These are phyloP conservation scores for Neonectria coccinea DNA, from an alignment of 2,329 filamentous ascomycete species.

Conservation along the genomic window DNA sequence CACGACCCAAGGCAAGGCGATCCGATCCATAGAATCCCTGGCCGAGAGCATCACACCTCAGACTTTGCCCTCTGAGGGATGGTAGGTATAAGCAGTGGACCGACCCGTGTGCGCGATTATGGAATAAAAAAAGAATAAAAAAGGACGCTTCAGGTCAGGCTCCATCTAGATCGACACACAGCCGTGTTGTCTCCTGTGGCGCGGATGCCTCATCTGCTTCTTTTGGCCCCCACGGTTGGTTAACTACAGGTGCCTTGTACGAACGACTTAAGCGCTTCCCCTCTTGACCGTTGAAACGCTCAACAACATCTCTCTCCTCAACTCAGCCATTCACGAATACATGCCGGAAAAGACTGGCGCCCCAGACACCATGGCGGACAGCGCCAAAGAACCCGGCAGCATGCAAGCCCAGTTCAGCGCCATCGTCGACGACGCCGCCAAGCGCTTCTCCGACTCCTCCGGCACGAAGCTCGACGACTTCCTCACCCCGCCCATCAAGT, in stretches of 20 bases:
- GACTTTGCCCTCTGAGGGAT: background rate
- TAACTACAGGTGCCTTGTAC: background rate
- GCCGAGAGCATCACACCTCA: background rate
- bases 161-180: background rate
- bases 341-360: background rate
- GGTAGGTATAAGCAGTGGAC: background rate
- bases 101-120: background rate
- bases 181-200: background rate
- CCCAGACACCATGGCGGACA: slow-evolving; percentile 8
- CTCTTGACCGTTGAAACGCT: background rate
- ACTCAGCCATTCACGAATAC: background rate
- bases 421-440: slow-evolving; percentile 52
- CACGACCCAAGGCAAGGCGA: slow-evolving; percentile 6
- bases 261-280: background rate
- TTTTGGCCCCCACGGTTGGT: slow-evolving; percentile 2
- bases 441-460: slow-evolving; percentile 47
- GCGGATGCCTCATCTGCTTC: background rate
- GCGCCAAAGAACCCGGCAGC: slow-evolving; percentile 10
- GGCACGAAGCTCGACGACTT: slow-evolving; percentile 48
- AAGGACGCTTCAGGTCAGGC: background rate
- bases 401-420: slow-evolving; percentile 43
- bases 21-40: background rate
- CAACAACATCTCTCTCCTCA: background rate
- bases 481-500: slow-evolving; percentile 49
- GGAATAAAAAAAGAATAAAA: background rate